phyloP scores from a whole-genome alignment of 129 eudicot genomes.

The Flaveria sonorensis region DNA sequence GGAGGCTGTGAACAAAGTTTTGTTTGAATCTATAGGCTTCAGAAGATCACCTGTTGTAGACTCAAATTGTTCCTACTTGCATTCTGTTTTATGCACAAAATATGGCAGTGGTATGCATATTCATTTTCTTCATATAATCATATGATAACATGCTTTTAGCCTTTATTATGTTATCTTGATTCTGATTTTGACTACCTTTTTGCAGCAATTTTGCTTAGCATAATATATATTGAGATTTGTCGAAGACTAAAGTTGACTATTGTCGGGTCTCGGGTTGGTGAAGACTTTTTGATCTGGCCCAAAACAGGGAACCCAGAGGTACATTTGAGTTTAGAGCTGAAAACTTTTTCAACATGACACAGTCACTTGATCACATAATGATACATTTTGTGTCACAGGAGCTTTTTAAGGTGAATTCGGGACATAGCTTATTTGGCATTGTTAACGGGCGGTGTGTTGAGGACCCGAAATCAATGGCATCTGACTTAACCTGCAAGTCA shows the following conservation, averaged over 20 bases:
- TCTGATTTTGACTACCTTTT: conserved; percentile 33
- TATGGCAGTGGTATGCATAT: conserved; percentile 63
- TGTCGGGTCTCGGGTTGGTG: conserved; percentile 91
- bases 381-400: conserved; percentile 48
- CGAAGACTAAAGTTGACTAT: conserved; percentile 78
- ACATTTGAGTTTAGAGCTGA: conserved; percentile 24
- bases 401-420: conserved; percentile 83
- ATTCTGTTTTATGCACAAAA: conserved; percentile 72
- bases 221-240: conserved; percentile 88
- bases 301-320: conserved; percentile 81
- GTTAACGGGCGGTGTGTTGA: conserved; percentile 92
- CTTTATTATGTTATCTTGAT: neutral
- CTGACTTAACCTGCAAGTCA: conserved; percentile 70
- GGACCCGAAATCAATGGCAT: conserved; percentile 85
- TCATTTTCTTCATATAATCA: conserved; percentile 8
- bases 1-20: conserved; percentile 84
- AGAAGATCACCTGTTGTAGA: conserved; percentile 73
- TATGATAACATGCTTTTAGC: neutral
- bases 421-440: conserved; percentile 78
- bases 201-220: conserved; percentile 86
- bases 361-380: neutral
- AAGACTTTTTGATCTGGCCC: conserved; percentile 90
- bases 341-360: neutral
- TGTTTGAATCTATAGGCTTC: conserved; percentile 71
- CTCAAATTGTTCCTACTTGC: conserved; percentile 80